phyloP scores from a whole-genome alignment of 306 rosid genomes.

The Acacia crassicarpa region DNA sequence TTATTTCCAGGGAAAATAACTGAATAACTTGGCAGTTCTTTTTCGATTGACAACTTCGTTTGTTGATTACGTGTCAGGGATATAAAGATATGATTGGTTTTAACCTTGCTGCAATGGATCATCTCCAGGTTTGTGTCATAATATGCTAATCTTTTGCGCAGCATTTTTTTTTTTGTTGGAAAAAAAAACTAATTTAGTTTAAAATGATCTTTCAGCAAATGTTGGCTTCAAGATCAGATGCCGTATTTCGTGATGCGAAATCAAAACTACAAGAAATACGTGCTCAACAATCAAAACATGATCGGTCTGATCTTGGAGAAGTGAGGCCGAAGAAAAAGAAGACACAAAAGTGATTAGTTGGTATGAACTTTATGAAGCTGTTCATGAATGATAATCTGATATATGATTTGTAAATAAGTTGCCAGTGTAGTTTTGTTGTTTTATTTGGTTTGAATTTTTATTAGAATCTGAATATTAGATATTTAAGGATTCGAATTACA shows the following conservation, averaged over 20 bases:
- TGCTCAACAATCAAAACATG: constrained; percentile 68
- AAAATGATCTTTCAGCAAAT: constrained; percentile 67
- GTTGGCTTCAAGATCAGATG: constrained; percentile 82
- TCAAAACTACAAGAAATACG: constrained; percentile 76
- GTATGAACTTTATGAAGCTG: constrained; percentile 21
- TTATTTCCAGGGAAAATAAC: background rate
- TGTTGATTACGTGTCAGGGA: constrained; percentile 55
- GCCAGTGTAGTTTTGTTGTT: too few species aligned
- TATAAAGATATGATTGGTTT: constrained; percentile 83
- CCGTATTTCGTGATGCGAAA: constrained; percentile 73
- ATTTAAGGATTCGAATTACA: too few species aligned
- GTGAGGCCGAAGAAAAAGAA: constrained; percentile 57
- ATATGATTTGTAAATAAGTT: too few species aligned
- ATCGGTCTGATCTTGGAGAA: constrained; percentile 53
- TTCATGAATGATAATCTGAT: constrained; percentile 19
- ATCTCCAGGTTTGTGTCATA: constrained; percentile 63
- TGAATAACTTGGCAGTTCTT: background rate
- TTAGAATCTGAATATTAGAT: too few species aligned
- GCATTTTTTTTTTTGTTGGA: background rate
- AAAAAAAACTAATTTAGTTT: constrained; percentile 21
- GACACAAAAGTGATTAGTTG: constrained; percentile 28
- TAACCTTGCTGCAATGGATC: constrained; percentile 98
- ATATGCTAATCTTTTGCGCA: constrained; percentile 10
- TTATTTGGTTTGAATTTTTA: too few species aligned
- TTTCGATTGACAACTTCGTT: constrained; percentile 35